Conservation (phyloP, 2,329 filamentous ascomycete species). For the Aspergillus brunneoviolaceus region DNA sequence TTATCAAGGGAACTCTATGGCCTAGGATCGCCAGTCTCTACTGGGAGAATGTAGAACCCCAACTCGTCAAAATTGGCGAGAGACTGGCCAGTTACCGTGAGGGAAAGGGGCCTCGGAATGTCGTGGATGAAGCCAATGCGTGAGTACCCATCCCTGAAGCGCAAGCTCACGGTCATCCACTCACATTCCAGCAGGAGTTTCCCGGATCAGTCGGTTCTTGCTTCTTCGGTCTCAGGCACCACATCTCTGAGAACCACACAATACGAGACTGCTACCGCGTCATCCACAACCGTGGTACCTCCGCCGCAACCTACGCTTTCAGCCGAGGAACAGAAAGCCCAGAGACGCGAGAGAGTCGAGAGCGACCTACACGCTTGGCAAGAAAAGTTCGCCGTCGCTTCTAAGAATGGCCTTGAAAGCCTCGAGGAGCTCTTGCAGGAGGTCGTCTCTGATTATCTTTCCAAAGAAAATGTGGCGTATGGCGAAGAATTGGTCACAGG, state of each 20-base stretch:
- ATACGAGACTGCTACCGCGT: constrained; percentile 22
- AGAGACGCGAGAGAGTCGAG: constrained; percentile 63
- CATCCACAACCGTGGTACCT: constrained; percentile 27
- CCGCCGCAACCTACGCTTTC: constrained; percentile 40
- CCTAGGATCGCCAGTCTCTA: constrained; percentile 79
- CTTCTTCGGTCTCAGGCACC: constrained; percentile 21
- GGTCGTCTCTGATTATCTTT: constrained; percentile 71
- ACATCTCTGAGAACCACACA: constrained; percentile 3
- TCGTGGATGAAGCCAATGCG: constrained; percentile 55
- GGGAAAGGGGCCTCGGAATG: constrained; percentile 62
- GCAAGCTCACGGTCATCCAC: background rate
- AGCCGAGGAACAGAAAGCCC: constrained; percentile 42
- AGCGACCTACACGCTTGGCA: constrained; percentile 84
- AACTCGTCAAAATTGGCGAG: constrained; percentile 87
- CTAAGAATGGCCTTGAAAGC: constrained; percentile 76
- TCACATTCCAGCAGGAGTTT: constrained; percentile 8
- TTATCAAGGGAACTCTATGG: constrained; percentile 76
- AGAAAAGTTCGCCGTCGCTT: constrained; percentile 79
- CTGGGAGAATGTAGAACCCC: constrained; percentile 89
- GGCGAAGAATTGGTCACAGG: constrained; percentile 58
- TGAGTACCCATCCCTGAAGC: constrained; percentile 22
- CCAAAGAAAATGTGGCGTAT: constrained; percentile 56
- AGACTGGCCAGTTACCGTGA: constrained; percentile 67
- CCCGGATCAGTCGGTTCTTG: constrained; percentile 24
- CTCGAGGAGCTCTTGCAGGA: constrained; percentile 63